Percentiles rank a stretch among this genome's conserved stretches.
Evolutionary conservation across 75 land plant genomes (phyloP).

Genomic region (Cunninghamia lanceolata): DNA sequence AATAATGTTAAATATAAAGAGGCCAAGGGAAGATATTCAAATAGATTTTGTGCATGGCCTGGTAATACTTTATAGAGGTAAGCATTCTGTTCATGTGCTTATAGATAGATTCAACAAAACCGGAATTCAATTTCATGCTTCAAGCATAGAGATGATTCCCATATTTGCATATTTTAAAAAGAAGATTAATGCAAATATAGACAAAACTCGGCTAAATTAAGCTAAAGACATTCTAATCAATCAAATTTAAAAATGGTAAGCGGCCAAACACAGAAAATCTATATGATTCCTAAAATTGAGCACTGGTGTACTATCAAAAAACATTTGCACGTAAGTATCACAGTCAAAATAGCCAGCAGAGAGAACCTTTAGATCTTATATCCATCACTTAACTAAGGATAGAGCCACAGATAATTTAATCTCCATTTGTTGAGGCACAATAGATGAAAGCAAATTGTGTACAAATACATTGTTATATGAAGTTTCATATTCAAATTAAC

Average conservation of each 20-base stretch:
- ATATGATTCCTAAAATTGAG: background rate
- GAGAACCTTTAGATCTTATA: background rate
- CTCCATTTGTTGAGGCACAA: background rate
- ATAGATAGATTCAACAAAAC: background rate
- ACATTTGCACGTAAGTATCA: background rate
- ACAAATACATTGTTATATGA: background rate
- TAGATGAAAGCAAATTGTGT: background rate
- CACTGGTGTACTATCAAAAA: background rate
- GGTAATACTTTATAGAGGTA: background rate
- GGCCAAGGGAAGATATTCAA: background rate
- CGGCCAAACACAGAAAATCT: background rate
- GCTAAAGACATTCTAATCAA: background rate
- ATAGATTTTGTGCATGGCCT: too few relatives aligned
- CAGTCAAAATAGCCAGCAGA: background rate
- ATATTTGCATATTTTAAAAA: background rate
- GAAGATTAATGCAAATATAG: background rate
- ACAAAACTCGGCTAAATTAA: background rate
- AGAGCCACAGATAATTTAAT: background rate
- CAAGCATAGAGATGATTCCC: background rate
- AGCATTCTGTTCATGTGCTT: background rate
- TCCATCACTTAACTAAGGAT: background rate
- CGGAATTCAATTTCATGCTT: background rate
- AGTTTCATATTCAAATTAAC: background rate
- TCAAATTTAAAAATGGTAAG: background rate
- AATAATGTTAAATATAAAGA: background rate